A percentile compares a stretch with the other conserved stretches of the same genome.
phyloP scores from a whole-genome alignment of 805 yeast genomes.

The Kodamaea neixiangensis region DNA sequence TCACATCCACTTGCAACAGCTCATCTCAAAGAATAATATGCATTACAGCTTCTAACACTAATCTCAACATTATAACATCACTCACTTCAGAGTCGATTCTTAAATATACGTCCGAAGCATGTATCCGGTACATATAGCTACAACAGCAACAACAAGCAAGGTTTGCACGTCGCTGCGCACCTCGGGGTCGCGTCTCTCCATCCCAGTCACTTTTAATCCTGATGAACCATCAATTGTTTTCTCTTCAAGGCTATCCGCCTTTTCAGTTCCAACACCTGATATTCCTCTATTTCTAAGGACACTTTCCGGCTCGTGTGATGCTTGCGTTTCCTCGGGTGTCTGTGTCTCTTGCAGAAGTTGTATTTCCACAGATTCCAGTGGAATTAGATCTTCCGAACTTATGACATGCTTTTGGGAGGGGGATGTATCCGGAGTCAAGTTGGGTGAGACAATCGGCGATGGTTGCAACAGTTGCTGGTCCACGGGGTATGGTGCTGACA shows the following conservation, averaged over 20 bases:
- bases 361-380: neutral
- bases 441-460: constrained; percentile 5
- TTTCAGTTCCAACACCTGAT: neutral
- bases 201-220: neutral
- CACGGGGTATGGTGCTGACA: neutral
- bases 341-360: neutral
- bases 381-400: neutral
- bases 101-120: constrained; percentile 1
- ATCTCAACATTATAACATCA: neutral
- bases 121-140: constrained; percentile 2
- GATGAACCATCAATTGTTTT: neutral
- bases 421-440: constrained; percentile 1
- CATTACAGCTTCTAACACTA: neutral
- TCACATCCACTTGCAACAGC: neutral
- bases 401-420: neutral
- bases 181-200: neutral
- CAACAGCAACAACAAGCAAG: constrained; percentile 2
- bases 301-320: neutral
- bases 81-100: neutral
- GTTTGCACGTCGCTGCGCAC: neutral
- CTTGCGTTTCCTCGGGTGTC: neutral
- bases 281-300: constrained; percentile 1
- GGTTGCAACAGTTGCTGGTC: neutral
- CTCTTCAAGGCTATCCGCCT: neutral
- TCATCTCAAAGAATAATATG: neutral